These are phyloP conservation scores for Alternaria angustiovoidea DNA, from an alignment of 2,329 filamentous ascomycete species.

Conservation along the genomic window DNA sequence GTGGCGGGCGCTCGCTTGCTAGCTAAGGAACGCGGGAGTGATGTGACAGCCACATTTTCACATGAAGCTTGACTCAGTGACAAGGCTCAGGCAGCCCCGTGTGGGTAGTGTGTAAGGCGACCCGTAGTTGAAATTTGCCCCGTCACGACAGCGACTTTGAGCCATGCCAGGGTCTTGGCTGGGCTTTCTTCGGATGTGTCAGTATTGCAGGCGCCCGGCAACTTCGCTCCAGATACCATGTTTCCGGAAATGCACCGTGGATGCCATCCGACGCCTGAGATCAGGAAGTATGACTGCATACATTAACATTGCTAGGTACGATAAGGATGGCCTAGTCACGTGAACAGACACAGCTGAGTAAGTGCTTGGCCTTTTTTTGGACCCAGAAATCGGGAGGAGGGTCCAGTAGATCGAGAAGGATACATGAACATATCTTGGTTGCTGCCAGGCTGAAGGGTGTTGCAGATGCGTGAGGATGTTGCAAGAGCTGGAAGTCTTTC, in stretches of 20 bases:
- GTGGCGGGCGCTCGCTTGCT: slow-evolving; percentile 16
- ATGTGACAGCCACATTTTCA: slow-evolving; percentile 3
- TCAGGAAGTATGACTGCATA: slow-evolving; percentile 9
- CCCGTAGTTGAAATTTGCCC: not conserved
- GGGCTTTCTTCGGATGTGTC: not conserved
- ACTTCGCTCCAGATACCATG: slow-evolving; percentile 23
- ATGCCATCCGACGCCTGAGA: slow-evolving; percentile 8
- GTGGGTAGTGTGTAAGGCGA: not conserved
- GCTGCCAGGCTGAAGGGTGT: not conserved
- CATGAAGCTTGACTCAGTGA: slow-evolving; percentile 8
- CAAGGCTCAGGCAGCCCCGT: slow-evolving; percentile 7
- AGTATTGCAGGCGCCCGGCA: slow-evolving; percentile 6
- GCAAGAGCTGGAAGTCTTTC: not conserved
- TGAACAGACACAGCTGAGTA: not conserved
- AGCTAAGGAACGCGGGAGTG: slow-evolving; percentile 11
- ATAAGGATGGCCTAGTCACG: slow-evolving; percentile 7
- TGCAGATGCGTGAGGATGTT: not conserved
- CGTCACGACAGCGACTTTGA: not conserved
- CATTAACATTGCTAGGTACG: not conserved
- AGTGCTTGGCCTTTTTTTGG: not conserved
- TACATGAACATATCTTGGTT: not conserved
- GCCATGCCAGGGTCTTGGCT: not conserved
- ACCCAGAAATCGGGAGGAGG: slow-evolving; percentile 1
- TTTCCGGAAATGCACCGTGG: slow-evolving; percentile 24
- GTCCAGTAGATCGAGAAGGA: not conserved